Evolutionary conservation across 208 protist genomes (phyloP).

Genomic region (Blastocrithidia nonstop): DNA sequence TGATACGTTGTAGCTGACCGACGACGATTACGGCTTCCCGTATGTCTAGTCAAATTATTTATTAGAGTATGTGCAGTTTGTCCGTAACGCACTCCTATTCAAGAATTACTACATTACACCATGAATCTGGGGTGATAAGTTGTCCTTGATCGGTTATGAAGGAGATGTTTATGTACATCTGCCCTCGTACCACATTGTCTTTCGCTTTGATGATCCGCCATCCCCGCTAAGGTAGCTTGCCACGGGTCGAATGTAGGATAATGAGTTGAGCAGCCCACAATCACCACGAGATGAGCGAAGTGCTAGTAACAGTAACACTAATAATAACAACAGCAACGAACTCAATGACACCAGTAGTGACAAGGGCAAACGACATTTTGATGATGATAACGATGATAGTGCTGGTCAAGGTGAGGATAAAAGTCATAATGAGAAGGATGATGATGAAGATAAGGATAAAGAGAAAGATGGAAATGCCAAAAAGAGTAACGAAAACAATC

Average conservation of each 20-base stretch:
- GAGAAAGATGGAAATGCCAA: not conserved
- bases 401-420: not conserved
- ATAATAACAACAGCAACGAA: slow-evolving; percentile 1
- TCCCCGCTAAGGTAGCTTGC: slow-evolving; percentile 11
- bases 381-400: too few relatives aligned
- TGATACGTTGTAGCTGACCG: slow-evolving; percentile 10
- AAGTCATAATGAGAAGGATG: not conserved
- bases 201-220: slow-evolving; percentile 16
- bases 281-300: slow-evolving; percentile 3
- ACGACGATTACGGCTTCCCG: slow-evolving; percentile 31
- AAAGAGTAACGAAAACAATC: not conserved
- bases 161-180: slow-evolving; percentile 53
- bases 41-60: slow-evolving; percentile 73
- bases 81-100: slow-evolving; percentile 34
- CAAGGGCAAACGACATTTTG: not conserved
- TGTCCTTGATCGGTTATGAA: slow-evolving; percentile 56
- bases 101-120: slow-evolving; percentile 50
- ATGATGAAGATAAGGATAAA: not conserved
- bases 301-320: too few relatives aligned
- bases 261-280: slow-evolving; percentile 1
- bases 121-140: slow-evolving; percentile 67
- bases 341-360: not conserved
- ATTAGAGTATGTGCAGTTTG: slow-evolving; percentile 70
- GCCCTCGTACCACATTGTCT: slow-evolving; percentile 58
- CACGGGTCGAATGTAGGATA: slow-evolving; percentile 12